Evolutionary conservation across 2,329 filamentous ascomycete genomes (phyloP).

Genomic region (Pseudocercospora musae): DNA sequence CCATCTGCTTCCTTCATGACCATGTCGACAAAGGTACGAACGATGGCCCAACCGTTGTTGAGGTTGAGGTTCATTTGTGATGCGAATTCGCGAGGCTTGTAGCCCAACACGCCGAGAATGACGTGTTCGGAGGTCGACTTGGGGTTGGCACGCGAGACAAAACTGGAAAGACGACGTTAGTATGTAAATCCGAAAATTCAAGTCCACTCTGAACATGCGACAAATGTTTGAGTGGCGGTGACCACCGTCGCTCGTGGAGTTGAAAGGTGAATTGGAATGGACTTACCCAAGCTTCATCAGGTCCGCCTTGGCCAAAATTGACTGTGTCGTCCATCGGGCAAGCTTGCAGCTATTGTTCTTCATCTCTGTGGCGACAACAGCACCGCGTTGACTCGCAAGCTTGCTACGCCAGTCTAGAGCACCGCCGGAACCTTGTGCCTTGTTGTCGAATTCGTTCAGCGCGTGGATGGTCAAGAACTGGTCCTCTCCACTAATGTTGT

Average conservation of each 20-base stretch:
- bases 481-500: conserved; percentile 85
- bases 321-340: conserved; percentile 94
- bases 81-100: conserved; percentile 97
- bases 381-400: conserved; percentile 89
- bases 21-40: conserved; percentile 97
- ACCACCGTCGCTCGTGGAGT: neutral
- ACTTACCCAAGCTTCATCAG: conserved; percentile 94
- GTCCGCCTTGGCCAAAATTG: conserved; percentile 94
- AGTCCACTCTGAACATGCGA: neutral
- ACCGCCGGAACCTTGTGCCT: conserved; percentile 90
- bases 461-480: conserved; percentile 91
- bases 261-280: neutral
- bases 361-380: conserved; percentile 98
- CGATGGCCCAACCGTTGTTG: conserved; percentile 97
- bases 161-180: conserved; percentile 52
- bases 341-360: conserved; percentile 99
- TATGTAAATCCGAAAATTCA: neutral
- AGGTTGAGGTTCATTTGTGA: conserved; percentile 97
- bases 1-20: conserved; percentile 65
- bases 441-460: conserved; percentile 98
- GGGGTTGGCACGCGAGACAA: conserved; percentile 91
- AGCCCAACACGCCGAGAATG: conserved; percentile 90
- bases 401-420: conserved; percentile 97
- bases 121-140: conserved; percentile 92
- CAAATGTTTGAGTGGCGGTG: neutral